Conservation (phyloP, 768 basidiomycete genomes). For the Brasilioporus rufonigricans region DNA sequence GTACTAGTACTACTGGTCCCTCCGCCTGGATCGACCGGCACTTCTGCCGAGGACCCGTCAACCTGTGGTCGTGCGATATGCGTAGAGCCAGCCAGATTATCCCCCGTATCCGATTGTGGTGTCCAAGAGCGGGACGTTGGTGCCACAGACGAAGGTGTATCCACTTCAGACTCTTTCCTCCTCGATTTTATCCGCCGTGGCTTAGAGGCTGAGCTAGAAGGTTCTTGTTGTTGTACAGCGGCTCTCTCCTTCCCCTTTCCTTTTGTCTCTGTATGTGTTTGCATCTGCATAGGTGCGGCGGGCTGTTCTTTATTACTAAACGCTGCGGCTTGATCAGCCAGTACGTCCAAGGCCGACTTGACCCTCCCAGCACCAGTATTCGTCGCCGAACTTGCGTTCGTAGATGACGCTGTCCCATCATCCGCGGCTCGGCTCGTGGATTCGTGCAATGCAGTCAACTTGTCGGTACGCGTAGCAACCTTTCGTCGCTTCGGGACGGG, state of each 20-base stretch:
- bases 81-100: not conserved
- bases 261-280: slow-evolving; percentile 1
- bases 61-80: not conserved
- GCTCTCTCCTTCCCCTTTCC: slow-evolving; percentile 25
- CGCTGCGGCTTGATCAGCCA: slow-evolving; percentile 70
- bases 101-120: slow-evolving; percentile 15
- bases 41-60: slow-evolving; percentile 6
- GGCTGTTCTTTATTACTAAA: slow-evolving; percentile 40
- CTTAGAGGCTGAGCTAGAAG: slow-evolving; percentile 1
- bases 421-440: not conserved
- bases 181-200: slow-evolving; percentile 8
- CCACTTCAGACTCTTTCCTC: slow-evolving; percentile 6
- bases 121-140: slow-evolving; percentile 13
- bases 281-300: not conserved
- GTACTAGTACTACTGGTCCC: not conserved
- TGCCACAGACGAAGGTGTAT: not conserved
- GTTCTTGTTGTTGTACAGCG: not conserved
- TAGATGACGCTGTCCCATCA: not conserved
- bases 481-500: slow-evolving; percentile 42
- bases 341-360: slow-evolving; percentile 63
- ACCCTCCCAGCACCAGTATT: slow-evolving; percentile 26
- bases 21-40: slow-evolving; percentile 23
- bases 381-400: not conserved
- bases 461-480: slow-evolving; percentile 11
- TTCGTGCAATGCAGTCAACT: slow-evolving; percentile 7